Percentiles rank a stretch among this genome's conserved stretches.
phyloP scores from a whole-genome alignment of 192 early-diverging fungal genomes.

The Coemansia sp. region DNA sequence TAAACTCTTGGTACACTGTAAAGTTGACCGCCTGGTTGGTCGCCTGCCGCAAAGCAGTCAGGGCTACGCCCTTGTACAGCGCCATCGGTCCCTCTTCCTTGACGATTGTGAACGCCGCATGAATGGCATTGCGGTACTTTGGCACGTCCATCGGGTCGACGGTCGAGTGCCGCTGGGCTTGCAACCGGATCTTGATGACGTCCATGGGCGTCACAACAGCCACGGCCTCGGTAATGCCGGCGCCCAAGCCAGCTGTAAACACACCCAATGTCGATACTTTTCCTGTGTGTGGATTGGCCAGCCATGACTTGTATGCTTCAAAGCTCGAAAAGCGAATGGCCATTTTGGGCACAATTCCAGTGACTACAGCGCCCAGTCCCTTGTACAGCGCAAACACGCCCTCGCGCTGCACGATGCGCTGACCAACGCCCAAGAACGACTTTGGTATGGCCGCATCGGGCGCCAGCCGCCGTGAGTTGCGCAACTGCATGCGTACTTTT shows the following conservation, averaged over 20 bases:
- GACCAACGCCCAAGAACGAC: slow-evolving; percentile 81
- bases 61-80: slow-evolving; percentile 90
- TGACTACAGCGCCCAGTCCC: slow-evolving; percentile 92
- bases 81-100: slow-evolving; percentile 85
- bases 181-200: slow-evolving; percentile 97
- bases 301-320: slow-evolving; percentile 83
- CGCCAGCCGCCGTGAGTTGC: slow-evolving; percentile 55
- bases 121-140: slow-evolving; percentile 93
- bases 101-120: slow-evolving; percentile 88
- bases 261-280: slow-evolving; percentile 66
- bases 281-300: slow-evolving; percentile 67
- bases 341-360: slow-evolving; percentile 99
- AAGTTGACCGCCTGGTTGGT: slow-evolving; percentile 99
- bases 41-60: slow-evolving; percentile 92
- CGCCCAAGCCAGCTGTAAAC: slow-evolving; percentile 84
- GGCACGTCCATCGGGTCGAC: slow-evolving; percentile 94
- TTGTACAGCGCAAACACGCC: slow-evolving; percentile 91
- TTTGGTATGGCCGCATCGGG: slow-evolving; percentile 20
- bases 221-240: slow-evolving; percentile 92
- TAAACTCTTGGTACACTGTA: slow-evolving; percentile 93
- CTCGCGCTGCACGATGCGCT: slow-evolving; percentile 82
- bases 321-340: slow-evolving; percentile 97
- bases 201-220: slow-evolving; percentile 98
- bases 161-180: slow-evolving; percentile 94
- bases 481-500: slow-evolving; percentile 96